Conservation (phyloP, 345 rosid genomes). For the Pelargonium nanum region DNA sequence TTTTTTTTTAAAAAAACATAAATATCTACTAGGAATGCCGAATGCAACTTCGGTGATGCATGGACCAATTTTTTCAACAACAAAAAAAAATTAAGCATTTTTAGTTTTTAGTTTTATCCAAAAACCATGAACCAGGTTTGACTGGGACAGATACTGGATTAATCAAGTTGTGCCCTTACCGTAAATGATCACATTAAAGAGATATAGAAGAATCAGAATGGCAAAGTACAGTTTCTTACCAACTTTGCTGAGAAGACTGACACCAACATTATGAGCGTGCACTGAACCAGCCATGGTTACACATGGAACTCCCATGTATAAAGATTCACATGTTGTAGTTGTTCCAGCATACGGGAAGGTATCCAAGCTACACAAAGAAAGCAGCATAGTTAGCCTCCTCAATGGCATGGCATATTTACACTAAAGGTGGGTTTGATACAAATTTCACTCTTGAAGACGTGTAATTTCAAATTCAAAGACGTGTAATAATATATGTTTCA, state of each 20-base stretch:
- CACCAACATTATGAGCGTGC: slow-evolving; percentile 99
- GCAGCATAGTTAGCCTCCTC: not conserved
- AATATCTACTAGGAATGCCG: too few species aligned
- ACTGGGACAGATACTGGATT: not conserved
- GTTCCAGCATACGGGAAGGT: slow-evolving; percentile 99
- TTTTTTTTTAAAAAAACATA: too few species aligned
- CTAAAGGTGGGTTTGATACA: too few species aligned
- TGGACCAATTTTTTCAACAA: too few species aligned
- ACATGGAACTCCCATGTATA: slow-evolving; percentile 98
- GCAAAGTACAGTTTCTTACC: slow-evolving; percentile 37
- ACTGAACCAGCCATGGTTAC: slow-evolving; percentile 94
- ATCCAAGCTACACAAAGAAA: slow-evolving; percentile 61
- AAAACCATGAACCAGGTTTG: not conserved
- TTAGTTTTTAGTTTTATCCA: not conserved
- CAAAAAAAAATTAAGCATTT: too few species aligned
- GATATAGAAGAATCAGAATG: not conserved
- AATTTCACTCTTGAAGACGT: too few species aligned
- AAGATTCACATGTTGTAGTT: slow-evolving; percentile 94
- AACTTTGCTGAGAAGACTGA: slow-evolving; percentile 77
- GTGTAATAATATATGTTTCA: too few species aligned
- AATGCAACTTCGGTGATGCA: too few species aligned
- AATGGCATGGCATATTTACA: not conserved
- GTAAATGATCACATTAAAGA: not conserved
- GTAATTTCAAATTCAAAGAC: too few species aligned
- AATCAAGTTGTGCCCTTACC: not conserved